A percentile compares a stretch with the other conserved stretches of the same genome.
phyloP scores from a whole-genome alignment of 345 rosid species.

The Bretschneidera sinensis region DNA sequence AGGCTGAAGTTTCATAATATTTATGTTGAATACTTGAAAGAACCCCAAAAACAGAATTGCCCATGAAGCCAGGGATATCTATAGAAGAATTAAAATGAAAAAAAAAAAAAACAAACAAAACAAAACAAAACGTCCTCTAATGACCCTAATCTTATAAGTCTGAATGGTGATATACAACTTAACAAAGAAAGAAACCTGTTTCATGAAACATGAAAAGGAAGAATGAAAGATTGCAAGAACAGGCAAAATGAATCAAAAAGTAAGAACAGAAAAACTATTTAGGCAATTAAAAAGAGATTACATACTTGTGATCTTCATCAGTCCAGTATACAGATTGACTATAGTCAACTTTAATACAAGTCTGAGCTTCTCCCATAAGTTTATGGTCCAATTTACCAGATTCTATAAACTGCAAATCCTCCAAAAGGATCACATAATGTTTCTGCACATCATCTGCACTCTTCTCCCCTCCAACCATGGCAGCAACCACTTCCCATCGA shows the following conservation, averaged over 20 bases:
- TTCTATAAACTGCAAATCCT: slow-evolving; percentile 61
- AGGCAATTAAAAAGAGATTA: too few species aligned
- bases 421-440: slow-evolving; percentile 53
- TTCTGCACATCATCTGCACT: slow-evolving; percentile 55
- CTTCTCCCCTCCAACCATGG: slow-evolving; percentile 58
- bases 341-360: slow-evolving; percentile 35
- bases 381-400: slow-evolving; percentile 53
- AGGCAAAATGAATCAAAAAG: neutral
- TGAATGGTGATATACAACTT: too few species aligned
- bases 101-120: neutral
- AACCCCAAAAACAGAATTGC: too few species aligned
- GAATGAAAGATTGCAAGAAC: neutral
- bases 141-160: too few species aligned
- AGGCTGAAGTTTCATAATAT: too few species aligned
- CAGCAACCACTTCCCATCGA: slow-evolving; percentile 61
- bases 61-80: too few species aligned
- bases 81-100: too few species aligned
- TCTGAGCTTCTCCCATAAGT: slow-evolving; percentile 27
- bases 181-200: too few species aligned
- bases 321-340: slow-evolving; percentile 39
- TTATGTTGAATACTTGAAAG: too few species aligned
- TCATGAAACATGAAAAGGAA: too few species aligned
- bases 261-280: too few species aligned
- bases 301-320: slow-evolving; percentile 55
- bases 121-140: too few species aligned